These are phyloP conservation scores for Chlamydomonas schloesseri DNA, from an alignment of 139 green algal genomes.

Conservation along the genomic window DNA sequence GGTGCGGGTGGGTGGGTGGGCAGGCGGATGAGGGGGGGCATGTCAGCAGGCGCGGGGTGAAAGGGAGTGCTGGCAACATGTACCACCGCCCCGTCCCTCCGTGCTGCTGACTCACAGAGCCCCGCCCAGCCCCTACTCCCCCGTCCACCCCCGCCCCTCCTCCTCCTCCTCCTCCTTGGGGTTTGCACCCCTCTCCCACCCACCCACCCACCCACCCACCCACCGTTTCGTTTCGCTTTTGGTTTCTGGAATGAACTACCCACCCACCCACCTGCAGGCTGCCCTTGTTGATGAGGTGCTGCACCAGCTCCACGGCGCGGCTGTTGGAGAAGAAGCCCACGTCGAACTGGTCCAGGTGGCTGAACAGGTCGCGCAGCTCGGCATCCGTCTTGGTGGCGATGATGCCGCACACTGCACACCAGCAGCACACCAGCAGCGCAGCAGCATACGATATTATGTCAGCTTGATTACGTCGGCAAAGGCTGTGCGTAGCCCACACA, in stretches of 20 bases:
- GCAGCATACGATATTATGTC: too few relatives aligned
- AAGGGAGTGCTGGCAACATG: too few relatives aligned
- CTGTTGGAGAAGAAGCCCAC: slow-evolving; percentile 91
- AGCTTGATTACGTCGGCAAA: too few relatives aligned
- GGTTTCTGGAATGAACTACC: too few relatives aligned
- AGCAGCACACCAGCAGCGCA: too few relatives aligned
- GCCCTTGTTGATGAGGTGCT: slow-evolving; percentile 79
- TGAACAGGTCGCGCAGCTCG: slow-evolving; percentile 81
- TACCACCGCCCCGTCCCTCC: too few relatives aligned
- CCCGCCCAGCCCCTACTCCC: too few relatives aligned
- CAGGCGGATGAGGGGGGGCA: too few relatives aligned
- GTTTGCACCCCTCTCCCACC: neutral
- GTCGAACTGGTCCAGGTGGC: slow-evolving; percentile 78
- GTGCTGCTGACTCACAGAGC: too few relatives aligned
- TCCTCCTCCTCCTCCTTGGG: neutral
- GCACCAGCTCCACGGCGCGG: slow-evolving; percentile 72
- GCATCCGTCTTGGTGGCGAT: slow-evolving; percentile 81
- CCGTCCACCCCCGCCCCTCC: neutral
- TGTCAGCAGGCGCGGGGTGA: neutral
- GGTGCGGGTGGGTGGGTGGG: too few relatives aligned
- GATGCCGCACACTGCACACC: slow-evolving; percentile 74
- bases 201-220: neutral
- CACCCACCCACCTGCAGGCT: slow-evolving; percentile 71
- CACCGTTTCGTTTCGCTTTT: too few relatives aligned
- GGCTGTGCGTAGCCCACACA: too few relatives aligned